Percentiles rank a stretch among this genome's conserved stretches.
phyloP scores from a whole-genome alignment of 2,329 filamentous ascomycete species.

The Microsporum canis region DNA sequence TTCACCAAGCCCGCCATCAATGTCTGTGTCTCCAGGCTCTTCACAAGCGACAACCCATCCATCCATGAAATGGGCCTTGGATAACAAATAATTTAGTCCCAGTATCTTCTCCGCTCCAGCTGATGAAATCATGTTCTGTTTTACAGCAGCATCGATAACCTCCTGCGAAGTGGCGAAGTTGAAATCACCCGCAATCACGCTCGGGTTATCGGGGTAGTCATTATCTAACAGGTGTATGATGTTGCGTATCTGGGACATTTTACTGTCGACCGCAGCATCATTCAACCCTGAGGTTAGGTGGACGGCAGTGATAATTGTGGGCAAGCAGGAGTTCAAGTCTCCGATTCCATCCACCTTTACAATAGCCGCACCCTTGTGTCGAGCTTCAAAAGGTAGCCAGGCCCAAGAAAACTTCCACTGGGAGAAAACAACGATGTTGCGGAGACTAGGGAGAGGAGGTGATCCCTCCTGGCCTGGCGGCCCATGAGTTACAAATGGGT shows the following conservation, averaged over 20 bases:
- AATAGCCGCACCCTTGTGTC: constrained; percentile 49
- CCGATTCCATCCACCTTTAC: constrained; percentile 33
- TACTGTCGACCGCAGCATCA: constrained; percentile 46
- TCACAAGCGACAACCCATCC: constrained; percentile 41
- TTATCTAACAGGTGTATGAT: constrained; percentile 39
- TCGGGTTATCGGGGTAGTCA: constrained; percentile 37
- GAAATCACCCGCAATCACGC: constrained; percentile 53
- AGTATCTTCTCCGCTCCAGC: constrained; percentile 37
- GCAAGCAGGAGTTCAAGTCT: constrained; percentile 15
- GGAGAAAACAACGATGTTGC: constrained; percentile 52
- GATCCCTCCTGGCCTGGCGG: constrained; percentile 43
- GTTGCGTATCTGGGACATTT: constrained; percentile 45
- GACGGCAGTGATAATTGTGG: constrained; percentile 45
- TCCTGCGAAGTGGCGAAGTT: constrained; percentile 49
- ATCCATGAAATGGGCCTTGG: constrained; percentile 41
- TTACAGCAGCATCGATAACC: constrained; percentile 43
- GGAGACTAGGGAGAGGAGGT: constrained; percentile 47
- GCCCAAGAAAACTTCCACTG: constrained; percentile 46
- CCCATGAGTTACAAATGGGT: constrained; percentile 48
- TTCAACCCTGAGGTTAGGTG: constrained; percentile 53
- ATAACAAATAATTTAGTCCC: constrained; percentile 39
- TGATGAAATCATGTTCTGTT: constrained; percentile 43
- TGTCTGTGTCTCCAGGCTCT: constrained; percentile 32
- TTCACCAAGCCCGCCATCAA: constrained; percentile 32
- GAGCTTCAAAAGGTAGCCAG: constrained; percentile 42